Evolutionary conservation across 331 rosid species (phyloP), one percentile per base, ranked within the genome.

Genomic region (Erythrophleum ivorense): DNA sequence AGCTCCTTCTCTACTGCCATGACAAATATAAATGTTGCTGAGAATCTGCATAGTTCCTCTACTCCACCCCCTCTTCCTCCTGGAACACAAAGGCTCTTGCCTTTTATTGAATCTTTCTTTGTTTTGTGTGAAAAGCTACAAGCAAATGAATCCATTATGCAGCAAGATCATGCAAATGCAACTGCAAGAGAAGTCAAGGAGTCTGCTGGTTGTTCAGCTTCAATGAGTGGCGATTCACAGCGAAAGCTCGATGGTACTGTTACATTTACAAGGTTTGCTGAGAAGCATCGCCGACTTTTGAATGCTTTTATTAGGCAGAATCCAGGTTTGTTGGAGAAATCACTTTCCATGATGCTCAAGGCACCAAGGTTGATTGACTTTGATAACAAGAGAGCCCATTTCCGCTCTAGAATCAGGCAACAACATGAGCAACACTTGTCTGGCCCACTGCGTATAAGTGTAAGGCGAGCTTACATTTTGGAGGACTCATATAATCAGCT

Each of bases 241-340:
- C 80, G 91, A 77, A 95, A 89, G 84, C 72, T 88, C 7, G 97
- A 94, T 86, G 97, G 99, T 71, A 86, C 85, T 29, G 86, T 92
- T 78, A 92, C 97, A 78, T 92, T 93, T 81, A 89, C 97, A 76
- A 96, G 92, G 89, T 96, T 96, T 75, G 87, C 98, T 21, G 99
- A 96, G 90, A 92, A 91, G 94, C 99, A 96, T 82, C 98, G 99
- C 43, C 92, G 98, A 34, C 94, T 96, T 67, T 84, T 94, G 57
- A 96, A 96, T 88, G 97, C 99, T 80, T 96, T 96, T 83, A 86
- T 96, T 63, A 88, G 99, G 86, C 99, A 96, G 88, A 96, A 96
- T 83, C 99, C 99, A 0, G 89, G 97, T 77, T 86, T 94, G 87
- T 65, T 96, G 85, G 99, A 96, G 92, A 94, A 96, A 82, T 96